Base-by-base conservation (phyloP, 148 eudicot genomes). In the Rhododendron ferrugineum region DNA sequence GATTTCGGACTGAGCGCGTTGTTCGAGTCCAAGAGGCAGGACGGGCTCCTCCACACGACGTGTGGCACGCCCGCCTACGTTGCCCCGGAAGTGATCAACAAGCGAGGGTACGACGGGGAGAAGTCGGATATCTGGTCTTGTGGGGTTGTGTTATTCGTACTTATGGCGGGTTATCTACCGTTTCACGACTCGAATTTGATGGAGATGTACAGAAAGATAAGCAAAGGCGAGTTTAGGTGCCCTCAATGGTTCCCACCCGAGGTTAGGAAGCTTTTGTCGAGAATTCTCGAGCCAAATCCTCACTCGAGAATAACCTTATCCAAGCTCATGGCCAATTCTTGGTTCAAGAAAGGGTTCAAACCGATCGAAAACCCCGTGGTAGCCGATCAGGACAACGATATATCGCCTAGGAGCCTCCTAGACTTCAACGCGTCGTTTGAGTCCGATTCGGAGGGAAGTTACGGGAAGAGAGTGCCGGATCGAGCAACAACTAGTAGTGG, bases 31-130 rank as follows among this genome's bases (percentile, higher is more conserved):
- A 89, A 85, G 20, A 82, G 98, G 74, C 89, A 90, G 30, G 98
- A 95, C 52, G 98, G 98, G 0, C 92, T 94, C 2, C 86, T 95
- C 9, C 98, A 95, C 86, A 95, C 98, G 0, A 92, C 97, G n/a
- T 95, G 98, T 79, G 98, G 98, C 4, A 95, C 98, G 0, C 98
- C 98, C 5, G 97, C 98, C 14, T 95, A 95, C 30, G 98, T 95
- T 0, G 97, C 97, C 0, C 98, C 98, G 10, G 98, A 95, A 79
- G 94, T 95, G 23, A 94, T 95, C 20, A 92, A 88, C 76, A 93
- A 93, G 82, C 84, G 77, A 47, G 93, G 98, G 0, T 95, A 95
- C 40, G 95, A 95, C 16, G 98, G 98, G 0, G 93, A 90, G 0
- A 95, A 95, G 84, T 94, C 94, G 0, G 98, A 95, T 85, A 90